A percentile compares a stretch with the other conserved stretches of the same genome.
These are phyloP conservation scores for Fusarium begoniae DNA, from an alignment of 2,329 filamentous ascomycete species.

Conservation along the genomic window DNA sequence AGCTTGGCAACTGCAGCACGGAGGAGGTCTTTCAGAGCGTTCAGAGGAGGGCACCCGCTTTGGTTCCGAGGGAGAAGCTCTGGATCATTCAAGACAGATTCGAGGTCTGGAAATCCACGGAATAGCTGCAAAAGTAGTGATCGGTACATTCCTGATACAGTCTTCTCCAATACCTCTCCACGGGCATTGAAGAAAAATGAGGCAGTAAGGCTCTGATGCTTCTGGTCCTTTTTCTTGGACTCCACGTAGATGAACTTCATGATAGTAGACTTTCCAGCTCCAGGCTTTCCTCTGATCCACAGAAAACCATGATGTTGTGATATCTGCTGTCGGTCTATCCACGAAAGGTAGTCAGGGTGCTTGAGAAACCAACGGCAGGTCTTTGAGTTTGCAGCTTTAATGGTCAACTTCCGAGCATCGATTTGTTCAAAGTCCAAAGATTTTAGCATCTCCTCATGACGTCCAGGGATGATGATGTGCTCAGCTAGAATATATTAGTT, in stretches of 20 bases:
- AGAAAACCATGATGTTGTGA: conserved; percentile 46
- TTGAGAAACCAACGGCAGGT: conserved; percentile 34
- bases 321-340: neutral
- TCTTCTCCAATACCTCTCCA: conserved; percentile 55
- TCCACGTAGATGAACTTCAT: conserved; percentile 51
- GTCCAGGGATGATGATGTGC: too few species aligned
- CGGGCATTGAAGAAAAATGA: conserved; percentile 64
- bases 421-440: conserved; percentile 52
- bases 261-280: conserved; percentile 57
- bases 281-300: conserved; percentile 59
- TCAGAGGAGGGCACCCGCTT: neutral
- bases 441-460: conserved; percentile 26
- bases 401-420: conserved; percentile 47
- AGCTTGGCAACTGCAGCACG: neutral
- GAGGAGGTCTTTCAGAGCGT: neutral
- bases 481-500: too few species aligned
- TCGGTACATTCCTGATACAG: conserved; percentile 59
- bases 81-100: conserved; percentile 42
- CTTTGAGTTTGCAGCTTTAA: conserved; percentile 48
- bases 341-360: neutral
- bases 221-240: neutral
- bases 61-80: rapidly evolving
- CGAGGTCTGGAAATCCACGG: conserved; percentile 44
- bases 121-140: conserved; percentile 60
- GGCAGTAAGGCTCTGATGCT: conserved; percentile 31